Evolutionary conservation across 768 basidiomycete species (phyloP), one percentile per base, ranked within the genome.

Genomic region (Dioszegia hungarica): DNA sequence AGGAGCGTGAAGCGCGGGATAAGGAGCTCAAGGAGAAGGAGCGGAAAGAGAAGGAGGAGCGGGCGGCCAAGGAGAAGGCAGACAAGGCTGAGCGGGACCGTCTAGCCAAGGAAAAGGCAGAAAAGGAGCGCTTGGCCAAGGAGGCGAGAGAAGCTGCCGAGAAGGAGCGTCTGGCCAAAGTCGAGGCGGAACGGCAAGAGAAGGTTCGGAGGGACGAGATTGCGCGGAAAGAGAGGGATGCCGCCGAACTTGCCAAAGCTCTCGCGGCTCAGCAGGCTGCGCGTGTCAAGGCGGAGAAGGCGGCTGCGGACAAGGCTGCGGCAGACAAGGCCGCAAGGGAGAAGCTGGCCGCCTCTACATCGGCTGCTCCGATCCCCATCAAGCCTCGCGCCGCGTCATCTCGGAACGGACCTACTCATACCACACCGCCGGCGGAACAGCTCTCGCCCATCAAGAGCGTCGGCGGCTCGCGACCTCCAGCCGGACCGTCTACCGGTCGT

Each of bases 51-150:
- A 79, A 79, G 38, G 80, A 82, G 51, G 82, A 80, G 66, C 84
- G 85, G 64, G 84, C 83, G 59, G 60, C 59, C 24, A 69, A 65
- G 50, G 68, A 72, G 48, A 61, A 64, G 39, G 74, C 71, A 58
- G 77, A 77, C 56, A 66, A 70, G 39, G 67, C 70, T 19, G 71
- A 75, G 61, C 57, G 66, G 52, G 90, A 92, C 66, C 81, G 85
- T 46, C 82, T 84, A 66, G 80, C 74, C 11, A 81, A 79, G 63
- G 82, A 84, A 62, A 88, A 90, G 66, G 45, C 76, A 64, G 83
- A 83, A 60, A 83, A 81, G 72, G 85, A 92, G 65, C 81, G 85
- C 43, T 82, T 84, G 67, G 80, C 74, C 12, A 82, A 79, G 63
- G 43, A 77, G 68, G 80, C 82, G 56, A 81, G 82, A 73, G 50